Base-by-base conservation (phyloP, 2,329 filamentous ascomycete species). In the Elsinoe australis region DNA sequence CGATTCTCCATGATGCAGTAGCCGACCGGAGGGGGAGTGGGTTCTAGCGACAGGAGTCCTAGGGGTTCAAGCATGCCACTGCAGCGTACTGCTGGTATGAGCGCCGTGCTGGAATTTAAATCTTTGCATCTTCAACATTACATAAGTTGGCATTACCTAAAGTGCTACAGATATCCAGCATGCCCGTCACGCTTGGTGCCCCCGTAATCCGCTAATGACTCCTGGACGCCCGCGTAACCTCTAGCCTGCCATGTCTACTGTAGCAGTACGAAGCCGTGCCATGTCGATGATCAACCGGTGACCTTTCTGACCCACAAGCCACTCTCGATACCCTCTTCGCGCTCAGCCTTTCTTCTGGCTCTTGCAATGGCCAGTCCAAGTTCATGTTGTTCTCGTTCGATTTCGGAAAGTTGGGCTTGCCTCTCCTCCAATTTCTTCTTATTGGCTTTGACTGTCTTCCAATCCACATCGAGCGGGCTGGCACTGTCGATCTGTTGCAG, bases 301-400 rank as follows among this genome's bases (percentile, higher is more conserved):
- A 88, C 82, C 54, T 87, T 74, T 58, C 82, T 76, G 42, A 94
- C 83, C 87, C 87, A 94, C 7, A 94, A 66, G 22, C 77, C 77
- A 0, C 80, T 82, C 8, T 78, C 78, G 58, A 85, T 80, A 57
- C 53, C 60, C 19, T 73, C 83, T 26, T 73, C 71, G 2, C 73
- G 74, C 46, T 83, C 75, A 54, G 82, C 76, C 57, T 89, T 84
- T 56, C 80, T 73, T 39, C 85, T 76, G 69, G 87, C 89, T 66
- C 85, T 83, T 7, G 83, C 82, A 48, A 92, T 70, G 63, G 81
- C 82, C 58, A 92, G 67, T 1, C 86, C 86, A 33, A 89, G 67
- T 49, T 92, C 85, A 59, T 90, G 83, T 64, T 88, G 83, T 63
- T 90, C 81, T 54, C 80, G 74, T 64, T 79, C 76, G 19, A 92